Base-by-base conservation (phyloP, 345 rosid species). In the Ceriops tagal region DNA sequence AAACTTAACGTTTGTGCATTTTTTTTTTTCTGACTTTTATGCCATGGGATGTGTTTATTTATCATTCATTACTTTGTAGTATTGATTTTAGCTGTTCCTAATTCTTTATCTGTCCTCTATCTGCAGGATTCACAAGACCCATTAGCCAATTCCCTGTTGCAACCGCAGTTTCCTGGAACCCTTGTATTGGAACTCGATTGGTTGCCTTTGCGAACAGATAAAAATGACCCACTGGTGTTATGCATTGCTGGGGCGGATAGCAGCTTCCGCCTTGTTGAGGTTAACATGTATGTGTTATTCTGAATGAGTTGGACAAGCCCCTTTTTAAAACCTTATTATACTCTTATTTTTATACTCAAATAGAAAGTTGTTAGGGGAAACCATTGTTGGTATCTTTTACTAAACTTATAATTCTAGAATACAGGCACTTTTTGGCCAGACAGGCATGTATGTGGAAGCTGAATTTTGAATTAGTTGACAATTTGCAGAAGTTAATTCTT, bases 241-340 rank as follows among this genome's bases (percentile, higher is more conserved):
- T 93, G 97, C 81, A 76, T 93, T 11, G 98, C 96, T 79, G 98
- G 96, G 78, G 97, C 97, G 78, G 98, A 93, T 83, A 81, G 98
- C 77, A 91, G 93, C 81, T 89, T 91, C 77, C 96, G 98, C 70
- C 90, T 93, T 62, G 77, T 91, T 71, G 97, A 91, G 76, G 87
- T 91, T 79, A 85, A 78, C 67, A 72, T 78, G 98, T 93, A 88
- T 72, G 98, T 83, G 65, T 35, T 67, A 51, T 47, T 55, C 43
- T 56, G 16, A 21, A 37, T 63, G 62, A 53, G 70, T 55, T 65
- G 49, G 26, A 22, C 52, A 22, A 69, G 52, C 57, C 62, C 19
- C 27, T 52, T 46, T 71, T 15, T 61, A 22, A 28, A 0, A 4
- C 61, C 35, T 46, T 43, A 13, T 43, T 3, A 13, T 43, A 1